These are phyloP conservation scores for Cladorrhinum sp. DNA, from an alignment of 2,329 filamentous ascomycete genomes.

Conservation along the genomic window DNA sequence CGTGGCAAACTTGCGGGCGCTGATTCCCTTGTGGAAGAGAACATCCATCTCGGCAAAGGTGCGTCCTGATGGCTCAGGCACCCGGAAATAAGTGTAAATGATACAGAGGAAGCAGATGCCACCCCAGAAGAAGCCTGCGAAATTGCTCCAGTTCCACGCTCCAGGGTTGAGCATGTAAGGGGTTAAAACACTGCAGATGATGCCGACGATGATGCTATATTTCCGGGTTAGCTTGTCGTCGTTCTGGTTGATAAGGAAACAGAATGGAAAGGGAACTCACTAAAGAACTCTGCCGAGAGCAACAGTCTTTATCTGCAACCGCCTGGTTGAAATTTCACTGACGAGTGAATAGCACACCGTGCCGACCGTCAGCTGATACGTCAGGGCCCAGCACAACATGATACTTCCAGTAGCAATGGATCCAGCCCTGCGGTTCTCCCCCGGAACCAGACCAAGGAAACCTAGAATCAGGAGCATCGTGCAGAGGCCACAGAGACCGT, in stretches of 20 bases:
- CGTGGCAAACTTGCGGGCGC: conserved; percentile 68
- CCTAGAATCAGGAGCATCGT: conserved; percentile 78
- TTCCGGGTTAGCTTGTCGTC: conserved; percentile 9
- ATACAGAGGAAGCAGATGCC: conserved; percentile 78
- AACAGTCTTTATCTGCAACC: conserved; percentile 87
- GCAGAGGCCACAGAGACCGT: conserved; percentile 70
- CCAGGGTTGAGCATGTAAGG: conserved; percentile 91
- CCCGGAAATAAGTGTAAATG: conserved; percentile 75
- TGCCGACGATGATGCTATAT: conserved; percentile 70
- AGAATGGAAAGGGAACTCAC: conserved; percentile 39
- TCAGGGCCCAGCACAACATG: conserved; percentile 78
- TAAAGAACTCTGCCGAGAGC: conserved; percentile 79
- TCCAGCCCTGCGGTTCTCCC: conserved; percentile 53
- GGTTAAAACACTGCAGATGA: conserved; percentile 76
- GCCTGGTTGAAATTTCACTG: conserved; percentile 75
- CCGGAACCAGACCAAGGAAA: conserved; percentile 73
- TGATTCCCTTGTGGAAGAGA: conserved; percentile 71
- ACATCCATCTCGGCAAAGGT: conserved; percentile 85
- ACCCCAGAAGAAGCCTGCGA: conserved; percentile 83
- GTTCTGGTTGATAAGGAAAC: background rate
- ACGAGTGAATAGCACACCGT: conserved; percentile 90
- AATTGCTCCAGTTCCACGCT: conserved; percentile 87
- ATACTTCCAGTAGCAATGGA: conserved; percentile 79
- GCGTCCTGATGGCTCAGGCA: conserved; percentile 76
- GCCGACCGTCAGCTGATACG: conserved; percentile 84